These are phyloP conservation scores for Boletus sp. DNA, from an alignment of 768 basidiomycete species.

Conservation along the genomic window DNA sequence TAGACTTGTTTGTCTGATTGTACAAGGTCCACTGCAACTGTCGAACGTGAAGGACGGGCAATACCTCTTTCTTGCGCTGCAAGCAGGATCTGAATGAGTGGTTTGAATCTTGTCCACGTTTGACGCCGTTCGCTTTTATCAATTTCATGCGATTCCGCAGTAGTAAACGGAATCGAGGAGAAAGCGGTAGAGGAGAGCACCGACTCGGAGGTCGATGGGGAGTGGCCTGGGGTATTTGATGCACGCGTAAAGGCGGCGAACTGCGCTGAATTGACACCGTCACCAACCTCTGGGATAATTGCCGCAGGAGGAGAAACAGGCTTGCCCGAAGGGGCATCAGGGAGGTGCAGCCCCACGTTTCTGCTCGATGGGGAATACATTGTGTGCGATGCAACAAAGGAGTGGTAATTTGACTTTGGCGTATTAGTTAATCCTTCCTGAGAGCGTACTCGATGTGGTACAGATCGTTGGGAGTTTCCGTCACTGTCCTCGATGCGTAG, in stretches of 20 bases:
- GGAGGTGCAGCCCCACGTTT: constrained; percentile 5
- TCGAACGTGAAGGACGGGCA: constrained; percentile 37
- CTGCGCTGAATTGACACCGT: constrained; percentile 1
- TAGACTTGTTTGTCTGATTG: constrained; percentile 26
- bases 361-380: constrained; percentile 6
- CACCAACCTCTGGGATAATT: background rate
- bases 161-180: constrained; percentile 3
- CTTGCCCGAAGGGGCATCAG: constrained; percentile 1
- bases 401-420: background rate
- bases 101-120: constrained; percentile 29
- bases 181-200: background rate
- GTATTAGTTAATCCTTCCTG: background rate
- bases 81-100: constrained; percentile 25
- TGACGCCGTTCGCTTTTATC: constrained; percentile 8
- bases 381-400: constrained; percentile 1
- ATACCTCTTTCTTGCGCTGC: constrained; percentile 29
- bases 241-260: constrained; percentile 1
- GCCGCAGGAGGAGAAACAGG: background rate
- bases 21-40: constrained; percentile 35
- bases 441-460: background rate
- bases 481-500: constrained; percentile 1
- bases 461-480: background rate
- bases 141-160: background rate
- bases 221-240: constrained; percentile 1
- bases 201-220: background rate